Conservation (phyloP, 257 asterid species). For the Mitragyna speciosa region DNA sequence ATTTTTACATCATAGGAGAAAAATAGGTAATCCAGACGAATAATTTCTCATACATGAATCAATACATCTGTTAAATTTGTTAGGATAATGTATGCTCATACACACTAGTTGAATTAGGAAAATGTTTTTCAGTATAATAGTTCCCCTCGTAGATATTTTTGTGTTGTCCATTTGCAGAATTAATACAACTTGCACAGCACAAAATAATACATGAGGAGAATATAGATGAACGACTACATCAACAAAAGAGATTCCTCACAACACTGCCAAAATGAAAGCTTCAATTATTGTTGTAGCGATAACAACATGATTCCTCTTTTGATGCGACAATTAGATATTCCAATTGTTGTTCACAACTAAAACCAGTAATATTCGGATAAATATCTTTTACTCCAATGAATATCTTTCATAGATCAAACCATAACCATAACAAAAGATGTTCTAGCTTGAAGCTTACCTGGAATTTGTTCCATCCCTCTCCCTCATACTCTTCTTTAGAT, state of each 20-base stretch:
- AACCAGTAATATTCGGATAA: conserved; percentile 31
- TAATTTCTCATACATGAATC: not conserved
- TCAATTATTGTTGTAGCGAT: conserved; percentile 53
- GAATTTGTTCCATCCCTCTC: conserved; percentile 3
- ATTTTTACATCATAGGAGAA: not conserved
- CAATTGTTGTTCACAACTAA: conserved; percentile 25
- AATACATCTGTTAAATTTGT: not conserved
- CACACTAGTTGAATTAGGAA: not conserved
- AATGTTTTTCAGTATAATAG: not conserved
- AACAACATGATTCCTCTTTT: conserved; percentile 57
- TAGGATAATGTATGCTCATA: not conserved
- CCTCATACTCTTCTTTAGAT: not conserved
- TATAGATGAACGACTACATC: conserved; percentile 33
- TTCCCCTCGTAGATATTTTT: conserved; percentile 18
- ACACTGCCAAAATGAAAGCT: conserved; percentile 48
- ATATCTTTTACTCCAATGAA: conserved; percentile 32
- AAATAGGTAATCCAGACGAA: not conserved
- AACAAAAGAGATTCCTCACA: conserved; percentile 61
- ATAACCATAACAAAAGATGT: not conserved
- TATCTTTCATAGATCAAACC: conserved; percentile 19
- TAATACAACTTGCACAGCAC: conserved; percentile 22
- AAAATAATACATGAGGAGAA: conserved; percentile 18
- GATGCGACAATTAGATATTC: conserved; percentile 55
- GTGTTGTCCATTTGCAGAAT: conserved; percentile 15
- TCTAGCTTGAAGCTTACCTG: conserved; percentile 3